Evolutionary conservation across 2,329 filamentous ascomycete species (phyloP).

Genomic region (Hypomyces rosellus): DNA sequence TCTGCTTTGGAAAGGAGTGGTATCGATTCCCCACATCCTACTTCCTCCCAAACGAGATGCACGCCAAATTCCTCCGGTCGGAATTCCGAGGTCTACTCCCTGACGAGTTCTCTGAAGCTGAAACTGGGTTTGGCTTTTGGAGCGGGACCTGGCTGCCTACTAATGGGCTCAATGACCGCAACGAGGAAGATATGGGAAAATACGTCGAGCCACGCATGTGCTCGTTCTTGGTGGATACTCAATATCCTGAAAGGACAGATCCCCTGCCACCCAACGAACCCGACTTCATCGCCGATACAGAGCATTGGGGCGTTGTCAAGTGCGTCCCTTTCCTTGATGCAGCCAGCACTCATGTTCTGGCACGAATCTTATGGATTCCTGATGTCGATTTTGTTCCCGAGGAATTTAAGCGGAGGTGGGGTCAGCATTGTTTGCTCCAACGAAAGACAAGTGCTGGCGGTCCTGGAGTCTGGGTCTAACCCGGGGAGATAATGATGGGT

Average conservation of each 20-base stretch:
- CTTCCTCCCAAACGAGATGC: slow-evolving; percentile 76
- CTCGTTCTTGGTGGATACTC: slow-evolving; percentile 80
- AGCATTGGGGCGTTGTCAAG: slow-evolving; percentile 70
- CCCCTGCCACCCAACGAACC: slow-evolving; percentile 64
- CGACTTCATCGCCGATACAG: slow-evolving; percentile 65
- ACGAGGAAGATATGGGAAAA: slow-evolving; percentile 80
- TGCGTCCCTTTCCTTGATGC: slow-evolving; percentile 80
- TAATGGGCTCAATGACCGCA: slow-evolving; percentile 83
- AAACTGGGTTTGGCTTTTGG: slow-evolving; percentile 63
- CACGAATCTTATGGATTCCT: slow-evolving; percentile 77
- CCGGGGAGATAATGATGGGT: slow-evolving; percentile 10
- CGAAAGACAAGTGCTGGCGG: slow-evolving; percentile 36
- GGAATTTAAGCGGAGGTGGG: slow-evolving; percentile 70
- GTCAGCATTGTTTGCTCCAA: slow-evolving; percentile 76
- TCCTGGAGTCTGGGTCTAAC: slow-evolving; percentile 2
- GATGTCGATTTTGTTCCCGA: slow-evolving; percentile 62
- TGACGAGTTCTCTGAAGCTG: slow-evolving; percentile 78
- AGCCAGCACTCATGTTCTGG: slow-evolving; percentile 63
- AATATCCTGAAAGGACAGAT: slow-evolving; percentile 55
- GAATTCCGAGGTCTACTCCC: slow-evolving; percentile 86
- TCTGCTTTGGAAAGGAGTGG: slow-evolving; percentile 97
- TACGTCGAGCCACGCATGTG: slow-evolving; percentile 74
- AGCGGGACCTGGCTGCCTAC: slow-evolving; percentile 80
- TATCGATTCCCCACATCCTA: slow-evolving; percentile 95
- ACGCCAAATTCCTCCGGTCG: slow-evolving; percentile 83